A percentile compares a stretch with the other conserved stretches of the same genome.
Evolutionary conservation across 176 grass and related monocot genomes (phyloP).

Genomic region (Oryza meridionalis): DNA sequence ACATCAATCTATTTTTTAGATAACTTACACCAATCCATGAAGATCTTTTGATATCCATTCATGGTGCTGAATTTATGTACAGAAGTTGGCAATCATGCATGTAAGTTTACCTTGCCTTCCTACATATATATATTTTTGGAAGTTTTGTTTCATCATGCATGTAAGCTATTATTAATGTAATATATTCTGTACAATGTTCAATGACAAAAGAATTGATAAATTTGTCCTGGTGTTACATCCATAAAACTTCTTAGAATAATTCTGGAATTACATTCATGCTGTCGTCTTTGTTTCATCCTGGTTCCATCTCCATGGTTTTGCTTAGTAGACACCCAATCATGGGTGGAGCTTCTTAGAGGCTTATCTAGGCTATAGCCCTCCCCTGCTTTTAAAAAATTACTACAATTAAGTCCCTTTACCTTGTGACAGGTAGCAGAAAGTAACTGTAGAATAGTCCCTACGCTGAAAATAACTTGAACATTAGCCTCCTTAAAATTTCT

Average conservation of each 20-base stretch:
- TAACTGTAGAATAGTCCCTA: no score
- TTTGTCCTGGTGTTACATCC: neutral
- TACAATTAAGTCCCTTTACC: no score
- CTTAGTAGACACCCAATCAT: neutral
- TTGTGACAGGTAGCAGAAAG: no score
- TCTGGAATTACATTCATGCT: neutral
- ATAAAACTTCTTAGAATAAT: neutral
- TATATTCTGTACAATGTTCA: neutral
- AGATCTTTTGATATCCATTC: neutral
- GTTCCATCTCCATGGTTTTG: neutral
- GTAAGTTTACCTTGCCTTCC: neutral
- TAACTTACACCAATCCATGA: neutral
- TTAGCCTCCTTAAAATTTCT: no score
- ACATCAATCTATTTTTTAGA: neutral
- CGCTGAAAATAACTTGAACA: no score
- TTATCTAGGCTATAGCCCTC: no score
- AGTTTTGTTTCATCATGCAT: neutral
- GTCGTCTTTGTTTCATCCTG: neutral
- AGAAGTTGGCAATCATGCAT: neutral
- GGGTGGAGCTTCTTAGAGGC: no score
- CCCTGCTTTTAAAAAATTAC: no score
- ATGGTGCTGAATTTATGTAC: neutral
- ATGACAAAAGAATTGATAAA: neutral
- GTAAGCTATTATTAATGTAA: neutral
- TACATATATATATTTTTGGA: neutral